Conservation (phyloP, 2,329 filamentous ascomycete genomes). For the Nemania diffusa region DNA sequence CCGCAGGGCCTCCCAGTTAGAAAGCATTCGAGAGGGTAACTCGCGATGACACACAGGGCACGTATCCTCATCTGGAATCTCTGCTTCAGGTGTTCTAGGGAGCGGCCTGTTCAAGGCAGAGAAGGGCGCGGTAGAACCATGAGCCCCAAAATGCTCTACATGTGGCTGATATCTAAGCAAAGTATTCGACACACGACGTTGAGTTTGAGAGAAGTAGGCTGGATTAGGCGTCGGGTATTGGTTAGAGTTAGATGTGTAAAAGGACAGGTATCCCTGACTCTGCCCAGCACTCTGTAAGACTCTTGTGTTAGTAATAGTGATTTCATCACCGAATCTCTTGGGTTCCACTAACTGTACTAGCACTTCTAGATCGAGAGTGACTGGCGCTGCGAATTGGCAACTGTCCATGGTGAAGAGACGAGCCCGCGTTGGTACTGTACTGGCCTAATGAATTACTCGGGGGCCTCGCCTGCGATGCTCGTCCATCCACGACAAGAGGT, state of each 20-base stretch:
- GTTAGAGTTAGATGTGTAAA: constrained; percentile 11
- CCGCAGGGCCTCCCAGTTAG: constrained; percentile 64
- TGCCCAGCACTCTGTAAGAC: constrained; percentile 43
- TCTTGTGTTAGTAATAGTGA: constrained; percentile 20
- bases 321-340: background rate
- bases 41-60: constrained; percentile 81
- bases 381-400: constrained; percentile 30
- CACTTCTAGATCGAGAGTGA: constrained; percentile 56
- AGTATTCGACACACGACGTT: constrained; percentile 10
- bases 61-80: constrained; percentile 77
- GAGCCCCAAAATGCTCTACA: constrained; percentile 5
- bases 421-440: constrained; percentile 4
- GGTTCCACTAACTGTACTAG: constrained; percentile 59
- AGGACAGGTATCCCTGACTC: constrained; percentile 31
- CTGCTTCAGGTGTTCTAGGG: constrained; percentile 51
- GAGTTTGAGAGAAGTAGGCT: constrained; percentile 19
- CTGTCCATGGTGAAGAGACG: constrained; percentile 49
- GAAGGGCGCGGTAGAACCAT: constrained; percentile 52
- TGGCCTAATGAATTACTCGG: constrained; percentile 52
- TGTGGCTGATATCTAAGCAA: constrained; percentile 2
- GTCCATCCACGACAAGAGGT: constrained; percentile 20
- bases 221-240: constrained; percentile 15
- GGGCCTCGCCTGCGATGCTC: constrained; percentile 56
- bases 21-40: constrained; percentile 67
- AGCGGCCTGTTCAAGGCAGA: constrained; percentile 50